These are phyloP conservation scores for Trichoderma sp. DNA, from an alignment of 2,329 filamentous ascomycete species.

Conservation along the genomic window DNA sequence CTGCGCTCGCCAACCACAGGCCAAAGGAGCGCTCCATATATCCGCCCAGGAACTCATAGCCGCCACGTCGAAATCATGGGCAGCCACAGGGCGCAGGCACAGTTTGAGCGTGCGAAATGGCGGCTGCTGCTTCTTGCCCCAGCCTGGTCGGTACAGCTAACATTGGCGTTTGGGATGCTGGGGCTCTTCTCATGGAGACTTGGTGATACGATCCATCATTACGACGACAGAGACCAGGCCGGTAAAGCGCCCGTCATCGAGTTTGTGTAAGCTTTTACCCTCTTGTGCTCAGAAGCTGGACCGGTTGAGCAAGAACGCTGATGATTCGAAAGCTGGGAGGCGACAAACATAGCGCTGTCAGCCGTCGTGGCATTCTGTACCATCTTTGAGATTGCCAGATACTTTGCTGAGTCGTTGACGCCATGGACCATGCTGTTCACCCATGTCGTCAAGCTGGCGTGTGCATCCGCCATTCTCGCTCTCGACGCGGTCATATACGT, in stretches of 20 bases:
- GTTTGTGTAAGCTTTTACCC: constrained; percentile 50
- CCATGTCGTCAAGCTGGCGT: constrained; percentile 53
- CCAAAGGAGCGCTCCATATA: neutral
- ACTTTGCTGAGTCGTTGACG: constrained; percentile 54
- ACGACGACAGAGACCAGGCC: constrained; percentile 45
- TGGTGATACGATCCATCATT: constrained; percentile 49
- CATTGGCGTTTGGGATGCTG: constrained; percentile 50
- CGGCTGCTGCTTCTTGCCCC: constrained; percentile 51
- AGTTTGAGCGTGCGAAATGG: constrained; percentile 58
- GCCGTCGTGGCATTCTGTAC: constrained; percentile 51
- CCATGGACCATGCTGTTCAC: constrained; percentile 58
- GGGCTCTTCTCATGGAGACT: constrained; percentile 58
- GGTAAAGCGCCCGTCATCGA: constrained; percentile 50
- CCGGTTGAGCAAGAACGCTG: neutral
- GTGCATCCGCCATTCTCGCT: constrained; percentile 50
- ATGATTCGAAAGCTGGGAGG: constrained; percentile 52
- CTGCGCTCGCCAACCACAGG: constrained; percentile 2
- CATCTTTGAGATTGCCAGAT: constrained; percentile 51
- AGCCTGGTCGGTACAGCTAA: constrained; percentile 53
- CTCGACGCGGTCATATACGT: constrained; percentile 57
- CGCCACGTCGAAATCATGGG: constrained; percentile 37
- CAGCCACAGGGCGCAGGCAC: constrained; percentile 53
- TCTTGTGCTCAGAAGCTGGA: neutral
- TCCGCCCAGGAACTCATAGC: constrained; percentile 3
- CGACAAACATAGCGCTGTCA: constrained; percentile 54